phyloP scores from a whole-genome alignment of 176 grass and related monocot species.

The Bromus sterilis region DNA sequence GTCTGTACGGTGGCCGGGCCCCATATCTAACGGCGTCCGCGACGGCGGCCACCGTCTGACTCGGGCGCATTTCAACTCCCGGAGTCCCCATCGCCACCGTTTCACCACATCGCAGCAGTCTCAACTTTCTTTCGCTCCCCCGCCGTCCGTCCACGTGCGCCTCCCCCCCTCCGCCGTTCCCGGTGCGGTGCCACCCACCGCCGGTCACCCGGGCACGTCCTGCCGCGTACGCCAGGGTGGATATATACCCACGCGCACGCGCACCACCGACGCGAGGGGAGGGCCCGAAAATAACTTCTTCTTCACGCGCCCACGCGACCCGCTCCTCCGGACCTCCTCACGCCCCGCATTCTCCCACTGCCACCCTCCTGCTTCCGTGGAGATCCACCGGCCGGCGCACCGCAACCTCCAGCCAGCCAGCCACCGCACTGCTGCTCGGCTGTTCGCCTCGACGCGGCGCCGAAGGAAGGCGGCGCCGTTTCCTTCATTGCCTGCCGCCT shows the following conservation, averaged over 20 bases:
- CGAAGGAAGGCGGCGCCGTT: background rate
- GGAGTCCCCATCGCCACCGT: too few species aligned
- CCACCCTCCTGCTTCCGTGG: background rate
- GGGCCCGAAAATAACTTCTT: conserved; percentile 46
- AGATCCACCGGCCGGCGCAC: conserved; percentile 31
- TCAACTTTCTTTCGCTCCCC: background rate
- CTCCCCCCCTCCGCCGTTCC: background rate
- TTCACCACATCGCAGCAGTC: background rate
- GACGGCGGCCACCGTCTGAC: background rate
- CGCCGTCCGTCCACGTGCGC: background rate
- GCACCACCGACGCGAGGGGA: conserved; percentile 23
- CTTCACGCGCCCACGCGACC: conserved; percentile 33
- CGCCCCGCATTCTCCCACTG: conserved; percentile 6
- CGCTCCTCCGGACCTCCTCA: conserved; percentile 18
- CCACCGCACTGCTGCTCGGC: too few species aligned
- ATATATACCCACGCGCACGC: background rate
- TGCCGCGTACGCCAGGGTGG: too few species aligned
- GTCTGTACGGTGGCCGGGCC: background rate
- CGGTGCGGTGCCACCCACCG: conserved; percentile 24
- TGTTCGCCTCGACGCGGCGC: background rate
- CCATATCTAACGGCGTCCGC: conserved; percentile 10
- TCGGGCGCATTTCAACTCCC: conserved; percentile 5
- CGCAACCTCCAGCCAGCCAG: background rate
- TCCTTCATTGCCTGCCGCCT: too few species aligned
- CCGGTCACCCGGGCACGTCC: conserved; percentile 12